Evolutionary conservation across 2,329 filamentous ascomycete species (phyloP).

Genomic region (Clonostachys sp.): DNA sequence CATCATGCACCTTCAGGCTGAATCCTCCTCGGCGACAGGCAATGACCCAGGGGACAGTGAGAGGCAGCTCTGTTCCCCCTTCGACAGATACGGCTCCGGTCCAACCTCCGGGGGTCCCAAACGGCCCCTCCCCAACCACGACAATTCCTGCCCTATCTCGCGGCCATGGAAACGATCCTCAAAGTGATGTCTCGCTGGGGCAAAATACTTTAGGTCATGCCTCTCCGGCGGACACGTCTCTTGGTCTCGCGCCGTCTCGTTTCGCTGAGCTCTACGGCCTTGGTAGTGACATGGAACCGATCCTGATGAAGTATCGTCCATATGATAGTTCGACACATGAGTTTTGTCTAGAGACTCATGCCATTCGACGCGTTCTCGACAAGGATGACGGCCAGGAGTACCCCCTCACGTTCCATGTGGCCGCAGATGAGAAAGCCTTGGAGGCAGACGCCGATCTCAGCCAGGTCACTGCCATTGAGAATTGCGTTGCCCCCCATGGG

Average conservation of each 20-base stretch:
- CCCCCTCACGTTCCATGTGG: conserved; percentile 23
- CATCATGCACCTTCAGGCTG: conserved; percentile 5
- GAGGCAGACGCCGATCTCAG: conserved; percentile 13
- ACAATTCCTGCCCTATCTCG: not conserved
- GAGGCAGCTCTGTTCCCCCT: not conserved
- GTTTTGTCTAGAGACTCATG: conserved; percentile 51
- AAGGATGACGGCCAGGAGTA: conserved; percentile 32
- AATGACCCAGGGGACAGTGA: too few relatives aligned
- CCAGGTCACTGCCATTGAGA: conserved; percentile 44
- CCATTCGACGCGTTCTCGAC: conserved; percentile 52
- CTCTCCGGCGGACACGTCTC: conserved; percentile 9
- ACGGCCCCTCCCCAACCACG: too few relatives aligned
- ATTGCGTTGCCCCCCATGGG: conserved; percentile 53
- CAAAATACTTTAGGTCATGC: conserved; percentile 6
- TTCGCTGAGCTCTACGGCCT: conserved; percentile 24
- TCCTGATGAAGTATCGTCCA: conserved; percentile 32
- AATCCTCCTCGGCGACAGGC: not conserved
- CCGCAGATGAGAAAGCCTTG: conserved; percentile 19
- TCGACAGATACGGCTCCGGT: not conserved
- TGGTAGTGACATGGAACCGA: conserved; percentile 25
- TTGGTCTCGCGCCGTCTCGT: conserved; percentile 14
- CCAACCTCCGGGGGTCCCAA: not conserved
- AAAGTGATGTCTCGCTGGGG: conserved; percentile 6
- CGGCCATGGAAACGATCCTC: not conserved
- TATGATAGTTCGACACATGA: conserved; percentile 39